Conservation (phyloP, 2,329 filamentous ascomycete species). For the Periconia digitata region DNA sequence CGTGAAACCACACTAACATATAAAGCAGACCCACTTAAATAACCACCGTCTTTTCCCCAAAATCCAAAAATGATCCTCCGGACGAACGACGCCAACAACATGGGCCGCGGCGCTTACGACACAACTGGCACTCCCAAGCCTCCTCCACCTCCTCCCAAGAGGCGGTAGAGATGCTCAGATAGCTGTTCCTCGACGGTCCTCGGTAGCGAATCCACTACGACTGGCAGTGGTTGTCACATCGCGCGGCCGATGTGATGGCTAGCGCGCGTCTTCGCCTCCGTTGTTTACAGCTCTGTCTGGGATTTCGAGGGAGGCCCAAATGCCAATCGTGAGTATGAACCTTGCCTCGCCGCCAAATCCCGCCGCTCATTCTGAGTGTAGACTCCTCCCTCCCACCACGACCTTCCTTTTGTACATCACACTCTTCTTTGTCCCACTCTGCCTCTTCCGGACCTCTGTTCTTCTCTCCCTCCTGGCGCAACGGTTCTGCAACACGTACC, state of each 20-base stretch:
- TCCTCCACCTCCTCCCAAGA: slow-evolving; percentile 44
- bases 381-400: not conserved
- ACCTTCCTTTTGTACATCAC: not conserved
- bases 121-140: slow-evolving; percentile 53
- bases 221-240: slow-evolving; percentile 9
- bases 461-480: slow-evolving; percentile 18
- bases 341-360: slow-evolving; percentile 19
- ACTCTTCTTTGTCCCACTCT: slow-evolving; percentile 6
- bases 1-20: slow-evolving; percentile 32
- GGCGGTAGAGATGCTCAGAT: slow-evolving; percentile 28
- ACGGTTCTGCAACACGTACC: slow-evolving; percentile 17
- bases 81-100: slow-evolving; percentile 47
- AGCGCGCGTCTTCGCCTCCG: slow-evolving; percentile 3
- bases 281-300: not conserved
- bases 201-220: no score
- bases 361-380: no score
- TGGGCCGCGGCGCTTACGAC: slow-evolving; percentile 54
- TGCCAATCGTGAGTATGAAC: slow-evolving; percentile 37
- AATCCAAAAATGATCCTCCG: slow-evolving; percentile 46
- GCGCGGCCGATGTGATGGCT: no score
- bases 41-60: slow-evolving; percentile 19
- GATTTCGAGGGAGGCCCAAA: no score
- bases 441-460: slow-evolving; percentile 8
- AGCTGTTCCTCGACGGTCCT: slow-evolving; percentile 2
- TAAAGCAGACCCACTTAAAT: slow-evolving; percentile 29